Evolutionary conservation across 768 basidiomycete species (phyloP).

Genomic region (Lactarius akahatsu): DNA sequence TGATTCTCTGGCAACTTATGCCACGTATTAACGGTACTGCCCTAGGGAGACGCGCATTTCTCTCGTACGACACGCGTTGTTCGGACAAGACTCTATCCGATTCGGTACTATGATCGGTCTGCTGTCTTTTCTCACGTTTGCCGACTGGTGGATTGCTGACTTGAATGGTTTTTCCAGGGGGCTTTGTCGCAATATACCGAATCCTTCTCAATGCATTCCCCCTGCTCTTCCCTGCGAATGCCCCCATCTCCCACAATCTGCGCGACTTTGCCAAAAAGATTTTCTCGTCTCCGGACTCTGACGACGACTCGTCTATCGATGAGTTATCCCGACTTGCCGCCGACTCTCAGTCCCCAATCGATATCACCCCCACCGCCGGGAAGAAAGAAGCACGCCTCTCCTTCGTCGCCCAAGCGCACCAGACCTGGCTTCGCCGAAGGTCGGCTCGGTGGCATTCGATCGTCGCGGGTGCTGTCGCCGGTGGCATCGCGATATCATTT

Average conservation of each 20-base stretch:
- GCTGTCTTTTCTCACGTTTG: not conserved
- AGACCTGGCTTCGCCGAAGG: conserved; percentile 61
- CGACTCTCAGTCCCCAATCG: conserved; percentile 22
- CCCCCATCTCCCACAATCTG: conserved; percentile 28
- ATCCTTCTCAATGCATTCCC: conserved; percentile 76
- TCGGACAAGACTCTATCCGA: conserved; percentile 77
- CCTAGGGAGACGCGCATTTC: conserved; percentile 60
- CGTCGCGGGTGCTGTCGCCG: conserved; percentile 73
- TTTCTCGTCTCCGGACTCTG: conserved; percentile 1
- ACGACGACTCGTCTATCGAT: conserved; percentile 25
- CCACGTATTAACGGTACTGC: not conserved
- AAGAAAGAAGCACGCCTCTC: conserved; percentile 54
- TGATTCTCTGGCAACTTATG: not conserved
- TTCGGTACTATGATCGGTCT: conserved; percentile 87
- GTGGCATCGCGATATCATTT: conserved; percentile 70
- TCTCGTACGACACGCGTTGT: conserved; percentile 78
- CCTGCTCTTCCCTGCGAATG: conserved; percentile 51
- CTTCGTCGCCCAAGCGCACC: conserved; percentile 60
- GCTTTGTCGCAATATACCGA: conserved; percentile 78
- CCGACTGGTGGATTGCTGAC: not conserved
- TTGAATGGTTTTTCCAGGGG: conserved; percentile 43
- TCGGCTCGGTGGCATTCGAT: conserved; percentile 79
- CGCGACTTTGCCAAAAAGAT: conserved; percentile 15
- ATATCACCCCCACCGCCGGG: not conserved
- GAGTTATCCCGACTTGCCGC: conserved; percentile 27